Conservation (phyloP, 2,329 filamentous ascomycete genomes). For the Sclerotinia sclerotiorum region DNA sequence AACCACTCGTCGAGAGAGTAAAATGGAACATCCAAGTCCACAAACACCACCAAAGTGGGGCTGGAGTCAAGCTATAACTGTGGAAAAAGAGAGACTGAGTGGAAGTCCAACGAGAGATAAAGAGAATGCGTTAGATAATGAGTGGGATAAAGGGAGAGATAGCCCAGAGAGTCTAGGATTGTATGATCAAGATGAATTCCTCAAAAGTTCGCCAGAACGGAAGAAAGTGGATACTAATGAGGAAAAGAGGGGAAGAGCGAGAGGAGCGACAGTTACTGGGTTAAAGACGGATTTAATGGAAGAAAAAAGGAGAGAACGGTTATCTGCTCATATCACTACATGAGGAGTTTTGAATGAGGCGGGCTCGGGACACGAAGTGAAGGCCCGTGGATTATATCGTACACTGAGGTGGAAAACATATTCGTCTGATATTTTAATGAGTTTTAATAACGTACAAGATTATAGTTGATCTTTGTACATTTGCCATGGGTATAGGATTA, state of each 20-base stretch:
- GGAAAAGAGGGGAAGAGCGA: background rate
- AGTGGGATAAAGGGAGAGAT: background rate
- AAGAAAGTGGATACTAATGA: background rate
- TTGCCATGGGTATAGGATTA: background rate
- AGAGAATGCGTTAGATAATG: background rate
- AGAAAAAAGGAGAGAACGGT: background rate
- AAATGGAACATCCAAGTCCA: slow-evolving; percentile 33
- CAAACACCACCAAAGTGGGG: slow-evolving; percentile 28
- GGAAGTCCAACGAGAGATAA: slow-evolving; percentile 10
- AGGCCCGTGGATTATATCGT: too few species aligned
- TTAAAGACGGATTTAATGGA: background rate
- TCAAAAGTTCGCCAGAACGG: slow-evolving; percentile 30
- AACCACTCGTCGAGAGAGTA: slow-evolving; percentile 27
- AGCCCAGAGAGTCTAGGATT: slow-evolving; percentile 28
- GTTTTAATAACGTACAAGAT: background rate
- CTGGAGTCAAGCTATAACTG: slow-evolving; percentile 15
- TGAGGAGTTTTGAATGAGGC: background rate
- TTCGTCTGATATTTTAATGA: background rate
- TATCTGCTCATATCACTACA: background rate
- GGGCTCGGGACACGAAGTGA: background rate
- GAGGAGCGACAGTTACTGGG: background rate
- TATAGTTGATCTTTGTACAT: background rate
- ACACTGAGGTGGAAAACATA: background rate
- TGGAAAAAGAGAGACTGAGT: background rate
- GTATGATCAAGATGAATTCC: slow-evolving; percentile 36